Base-by-base conservation (phyloP, 306 rosid species). In the Heteromeles arbutifolia region DNA sequence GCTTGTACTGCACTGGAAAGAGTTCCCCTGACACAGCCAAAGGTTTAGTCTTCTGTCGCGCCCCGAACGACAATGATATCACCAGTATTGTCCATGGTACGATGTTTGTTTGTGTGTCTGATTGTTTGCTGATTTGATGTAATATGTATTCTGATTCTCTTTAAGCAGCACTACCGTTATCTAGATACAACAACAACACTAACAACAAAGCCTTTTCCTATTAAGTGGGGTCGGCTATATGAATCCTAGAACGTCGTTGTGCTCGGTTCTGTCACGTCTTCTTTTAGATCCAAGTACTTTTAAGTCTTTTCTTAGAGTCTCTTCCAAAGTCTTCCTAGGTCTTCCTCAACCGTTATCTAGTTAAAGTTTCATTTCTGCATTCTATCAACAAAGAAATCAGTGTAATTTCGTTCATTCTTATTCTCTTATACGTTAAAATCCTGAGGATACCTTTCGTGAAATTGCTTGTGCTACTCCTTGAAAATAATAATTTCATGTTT, bases 1-100 rank as follows among this genome's bases (percentile, higher is more conserved):
- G 97, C 99, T 56, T 95, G 97, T 80, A 92, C 99, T 13, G 97
- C 97, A 50, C 63, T 89, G 81, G 99, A 92, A 85, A 84, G 99
- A 86, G 96, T 95, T 79, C 97, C 99, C 54, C 84, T 92, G 76
- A 95, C 96, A 17, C 82, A 96, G 76, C 77, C 87, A 26, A 92
- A 87, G 86, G 76, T 83, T 70, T 95, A 77, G 97, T 95, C 43
- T 95, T 95, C 77, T 89, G 96, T 72, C 97, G 91, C 5, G 88
- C 97, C 62, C 99, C 99, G 0, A 85, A 83, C 52, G 97, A 92
- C 81, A 74, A 78, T 78, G 88, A 70, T 69, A 81, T 95, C 76
- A 92, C 98, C 24, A 77, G 86, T 54, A 15, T 73, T 11, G 91
- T 92, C 74, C 78, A 85, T 80, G 97, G 98, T 92, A 94, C 69